phyloP scores from a whole-genome alignment of 352 stramenopile species.

The Phytophthora vignae region DNA sequence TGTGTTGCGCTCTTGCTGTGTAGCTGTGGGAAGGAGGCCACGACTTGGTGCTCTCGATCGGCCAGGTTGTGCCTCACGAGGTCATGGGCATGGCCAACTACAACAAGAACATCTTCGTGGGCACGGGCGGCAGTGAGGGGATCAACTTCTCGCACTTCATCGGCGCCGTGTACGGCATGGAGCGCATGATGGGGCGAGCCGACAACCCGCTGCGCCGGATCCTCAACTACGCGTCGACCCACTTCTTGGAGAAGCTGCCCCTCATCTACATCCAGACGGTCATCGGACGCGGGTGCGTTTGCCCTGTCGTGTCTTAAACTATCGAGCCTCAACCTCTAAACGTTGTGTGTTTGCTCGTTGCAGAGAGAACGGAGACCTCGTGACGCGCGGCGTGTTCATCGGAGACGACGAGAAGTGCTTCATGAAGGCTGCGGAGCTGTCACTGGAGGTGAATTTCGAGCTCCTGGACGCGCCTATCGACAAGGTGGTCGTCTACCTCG shows the following conservation, averaged over 20 bases:
- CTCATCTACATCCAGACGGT: conserved; percentile 98
- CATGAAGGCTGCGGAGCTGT: conserved; percentile 93
- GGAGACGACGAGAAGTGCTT: conserved; percentile 97
- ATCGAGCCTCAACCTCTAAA: neutral
- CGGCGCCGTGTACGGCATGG: conserved; percentile 97
- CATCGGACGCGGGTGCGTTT: conserved; percentile 76
- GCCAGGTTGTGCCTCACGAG: conserved; percentile 97
- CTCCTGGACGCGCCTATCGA: conserved; percentile 91
- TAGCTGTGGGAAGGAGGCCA: conserved; percentile 93
- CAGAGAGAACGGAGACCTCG: conserved; percentile 64
- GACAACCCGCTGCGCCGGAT: conserved; percentile 96
- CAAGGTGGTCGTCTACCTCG: conserved; percentile 97
- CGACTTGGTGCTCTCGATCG: conserved; percentile 96
- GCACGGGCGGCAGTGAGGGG: conserved; percentile 92
- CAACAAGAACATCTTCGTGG: conserved; percentile 99
- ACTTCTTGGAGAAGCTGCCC: conserved; percentile 92
- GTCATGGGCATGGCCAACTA: conserved; percentile 99
- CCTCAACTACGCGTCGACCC: conserved; percentile 95
- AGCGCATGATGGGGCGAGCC: conserved; percentile 97
- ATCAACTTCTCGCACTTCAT: conserved; percentile 99
- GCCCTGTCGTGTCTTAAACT: neutral
- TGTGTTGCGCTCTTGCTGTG: neutral
- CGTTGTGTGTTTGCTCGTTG: neutral
- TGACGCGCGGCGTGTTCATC: conserved; percentile 95
- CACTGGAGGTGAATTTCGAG: conserved; percentile 97